Percentiles rank a stretch among this genome's conserved stretches.
Evolutionary conservation across 208 protist genomes (phyloP).

Genomic region (Trypanosomatidae sp.): DNA sequence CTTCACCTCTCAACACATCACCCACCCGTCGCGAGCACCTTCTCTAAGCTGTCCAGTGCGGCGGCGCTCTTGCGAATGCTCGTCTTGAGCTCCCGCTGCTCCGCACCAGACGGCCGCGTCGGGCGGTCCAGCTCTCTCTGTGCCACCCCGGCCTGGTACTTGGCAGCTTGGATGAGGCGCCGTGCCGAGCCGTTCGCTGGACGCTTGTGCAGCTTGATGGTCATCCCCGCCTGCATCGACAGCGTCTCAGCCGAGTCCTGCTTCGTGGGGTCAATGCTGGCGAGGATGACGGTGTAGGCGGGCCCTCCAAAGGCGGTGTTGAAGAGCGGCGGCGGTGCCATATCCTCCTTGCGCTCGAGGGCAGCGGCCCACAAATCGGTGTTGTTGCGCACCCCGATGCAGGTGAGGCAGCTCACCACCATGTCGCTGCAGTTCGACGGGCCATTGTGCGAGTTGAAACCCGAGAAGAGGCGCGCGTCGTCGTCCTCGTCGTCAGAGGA

Average conservation of each 20-base stretch:
- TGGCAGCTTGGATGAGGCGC: slow-evolving; percentile 11
- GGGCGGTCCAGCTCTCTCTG: slow-evolving; percentile 8
- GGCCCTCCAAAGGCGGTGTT: slow-evolving; percentile 24
- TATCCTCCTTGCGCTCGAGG: slow-evolving; percentile 9
- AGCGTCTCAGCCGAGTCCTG: slow-evolving; percentile 12
- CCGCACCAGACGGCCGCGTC: background rate
- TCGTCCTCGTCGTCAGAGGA: slow-evolving; percentile 29
- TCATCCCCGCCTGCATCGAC: slow-evolving; percentile 14
- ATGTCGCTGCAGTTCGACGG: slow-evolving; percentile 16
- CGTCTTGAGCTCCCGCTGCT: slow-evolving; percentile 14
- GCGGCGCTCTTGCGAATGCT: slow-evolving; percentile 13
- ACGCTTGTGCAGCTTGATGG: slow-evolving; percentile 14
- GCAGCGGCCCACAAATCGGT: slow-evolving; percentile 13
- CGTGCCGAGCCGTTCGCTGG: slow-evolving; percentile 28
- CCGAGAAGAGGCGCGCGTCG: background rate
- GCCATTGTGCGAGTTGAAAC: slow-evolving; percentile 19
- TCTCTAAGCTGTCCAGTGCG: too few relatives aligned
- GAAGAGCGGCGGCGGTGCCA: slow-evolving; percentile 10
- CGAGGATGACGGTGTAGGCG: slow-evolving; percentile 27
- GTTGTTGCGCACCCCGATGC: slow-evolving; percentile 17
- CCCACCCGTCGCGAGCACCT: too few relatives aligned
- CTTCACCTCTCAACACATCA: too few relatives aligned
- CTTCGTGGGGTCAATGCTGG: slow-evolving; percentile 25
- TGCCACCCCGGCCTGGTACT: slow-evolving; percentile 4
- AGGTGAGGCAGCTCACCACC: slow-evolving; percentile 22